Evolutionary conservation across 805 yeast species (phyloP), one percentile per base, ranked within the genome.

Genomic region (Brettanomyces bruxellensis): DNA sequence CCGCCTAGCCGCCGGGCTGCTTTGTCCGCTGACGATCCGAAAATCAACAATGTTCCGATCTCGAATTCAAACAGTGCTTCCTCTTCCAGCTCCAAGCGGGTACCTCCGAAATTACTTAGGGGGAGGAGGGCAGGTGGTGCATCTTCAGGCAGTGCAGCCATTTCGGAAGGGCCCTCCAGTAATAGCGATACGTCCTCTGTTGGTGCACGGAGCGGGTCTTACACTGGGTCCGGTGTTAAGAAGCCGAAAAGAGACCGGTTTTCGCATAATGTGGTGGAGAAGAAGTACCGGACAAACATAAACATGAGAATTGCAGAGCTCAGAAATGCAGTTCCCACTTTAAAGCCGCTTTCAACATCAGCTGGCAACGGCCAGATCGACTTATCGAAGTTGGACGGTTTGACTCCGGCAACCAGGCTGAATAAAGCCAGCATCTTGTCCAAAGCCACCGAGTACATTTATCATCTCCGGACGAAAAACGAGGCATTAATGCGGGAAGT

Each of bases 361-460:
- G 12, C 13, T 25, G 71, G 64, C 12, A 34, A 25, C 13, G 25
- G 24, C 22, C 39, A 61, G 46, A 46, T 55, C 1, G 50, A 57
- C 9, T 23, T 54, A n/a, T 72, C 70, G 44, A 81, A 79, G 46
- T 65, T 84, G 24, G 93, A 85, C 51, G 95, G 93, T 3, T 69
- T 85, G 34, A 72, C 81, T 23, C 93, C 93, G 0, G 89, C 90
- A 8, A 64, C 76, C 34, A 84, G 84, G 59, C 68, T 86, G 46
- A 85, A 84, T 61, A 86, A 86, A 62, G 93, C 91, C 12, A 82
- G 83, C 28, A 83, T 86, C 12, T 67, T 86, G 45, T 72, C 86
- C 36, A 86, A 86, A 57, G 86, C 90, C 7, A 81, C 87, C 1
- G 95, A 86, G 64, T 86, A 86, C 61, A 86, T 86, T 57, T 70